These are phyloP conservation scores for Phytophthora sojae DNA, from an alignment of 352 stramenopile genomes.

Conservation along the genomic window DNA sequence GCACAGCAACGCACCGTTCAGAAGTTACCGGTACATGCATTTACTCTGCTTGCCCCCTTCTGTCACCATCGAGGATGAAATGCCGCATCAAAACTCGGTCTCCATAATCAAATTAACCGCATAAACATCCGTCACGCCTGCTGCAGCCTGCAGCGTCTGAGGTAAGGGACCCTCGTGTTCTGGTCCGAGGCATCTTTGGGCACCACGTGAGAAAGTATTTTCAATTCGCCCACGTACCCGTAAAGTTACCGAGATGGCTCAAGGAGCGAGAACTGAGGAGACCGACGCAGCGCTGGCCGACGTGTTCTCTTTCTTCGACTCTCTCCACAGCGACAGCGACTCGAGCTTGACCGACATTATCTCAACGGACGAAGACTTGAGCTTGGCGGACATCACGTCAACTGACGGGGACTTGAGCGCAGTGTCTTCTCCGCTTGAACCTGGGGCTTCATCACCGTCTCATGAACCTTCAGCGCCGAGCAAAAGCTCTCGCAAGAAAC, in stretches of 20 bases:
- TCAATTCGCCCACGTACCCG: background rate
- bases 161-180: too few species aligned
- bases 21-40: too few species aligned
- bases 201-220: too few species aligned
- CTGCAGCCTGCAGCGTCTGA: too few species aligned
- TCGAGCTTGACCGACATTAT: background rate
- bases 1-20: too few species aligned
- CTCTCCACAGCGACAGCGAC: conserved; percentile 12
- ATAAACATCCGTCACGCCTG: too few species aligned
- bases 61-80: too few species aligned
- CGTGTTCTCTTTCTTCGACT: conserved; percentile 18
- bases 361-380: conserved; percentile 1
- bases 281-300: conserved; percentile 1
- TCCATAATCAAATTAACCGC: conserved; percentile 9
- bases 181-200: too few species aligned
- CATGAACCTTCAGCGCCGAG: background rate
- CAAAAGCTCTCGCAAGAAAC: background rate
- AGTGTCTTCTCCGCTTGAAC: background rate
- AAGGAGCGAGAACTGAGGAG: background rate
- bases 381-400: background rate
- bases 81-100: background rate
- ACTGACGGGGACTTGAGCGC: too few species aligned
- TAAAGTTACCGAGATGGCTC: background rate
- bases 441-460: background rate
- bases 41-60: too few species aligned